Evolutionary conservation across 2,329 filamentous ascomycete genomes (phyloP).

Genomic region (Penicillium decumbens): DNA sequence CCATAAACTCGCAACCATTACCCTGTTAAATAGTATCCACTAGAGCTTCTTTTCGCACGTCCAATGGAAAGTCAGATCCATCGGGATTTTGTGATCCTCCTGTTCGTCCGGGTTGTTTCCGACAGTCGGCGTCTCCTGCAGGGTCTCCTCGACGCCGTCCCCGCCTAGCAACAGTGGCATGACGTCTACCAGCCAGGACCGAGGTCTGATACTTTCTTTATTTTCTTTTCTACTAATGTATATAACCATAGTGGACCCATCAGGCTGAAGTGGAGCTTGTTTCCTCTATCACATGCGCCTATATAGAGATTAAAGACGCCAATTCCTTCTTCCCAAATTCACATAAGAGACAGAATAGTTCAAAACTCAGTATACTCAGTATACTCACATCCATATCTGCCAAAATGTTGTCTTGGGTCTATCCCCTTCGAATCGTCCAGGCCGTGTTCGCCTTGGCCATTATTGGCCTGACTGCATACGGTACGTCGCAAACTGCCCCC

Average conservation of each 20-base stretch:
- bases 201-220: neutral
- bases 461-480: constrained; percentile 22
- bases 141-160: constrained; percentile 5
- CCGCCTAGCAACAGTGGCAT: constrained; percentile 2
- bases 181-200: constrained; percentile 8
- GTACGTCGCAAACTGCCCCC: constrained; percentile 6
- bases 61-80: neutral
- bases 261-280: constrained; percentile 10
- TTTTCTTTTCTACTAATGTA: constrained; percentile 1
- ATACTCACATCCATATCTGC: neutral
- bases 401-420: constrained; percentile 23
- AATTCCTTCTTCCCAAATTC: neutral
- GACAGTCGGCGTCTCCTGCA: constrained; percentile 4
- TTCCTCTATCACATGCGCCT: constrained; percentile 1
- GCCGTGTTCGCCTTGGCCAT: constrained; percentile 18
- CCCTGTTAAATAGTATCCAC: neutral
- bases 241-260: constrained; percentile 6
- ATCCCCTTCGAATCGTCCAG: constrained; percentile 21
- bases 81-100: constrained; percentile 5
- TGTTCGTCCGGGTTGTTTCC: constrained; percentile 7
- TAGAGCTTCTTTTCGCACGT: neutral
- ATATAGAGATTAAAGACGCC: neutral
- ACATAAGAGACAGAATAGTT: neutral
- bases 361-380: neutral
- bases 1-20: neutral